Percentiles rank a stretch among this genome's conserved stretches.
Conservation (phyloP, 23 red algal genomes). For the Pyropia yezoensis region DNA sequence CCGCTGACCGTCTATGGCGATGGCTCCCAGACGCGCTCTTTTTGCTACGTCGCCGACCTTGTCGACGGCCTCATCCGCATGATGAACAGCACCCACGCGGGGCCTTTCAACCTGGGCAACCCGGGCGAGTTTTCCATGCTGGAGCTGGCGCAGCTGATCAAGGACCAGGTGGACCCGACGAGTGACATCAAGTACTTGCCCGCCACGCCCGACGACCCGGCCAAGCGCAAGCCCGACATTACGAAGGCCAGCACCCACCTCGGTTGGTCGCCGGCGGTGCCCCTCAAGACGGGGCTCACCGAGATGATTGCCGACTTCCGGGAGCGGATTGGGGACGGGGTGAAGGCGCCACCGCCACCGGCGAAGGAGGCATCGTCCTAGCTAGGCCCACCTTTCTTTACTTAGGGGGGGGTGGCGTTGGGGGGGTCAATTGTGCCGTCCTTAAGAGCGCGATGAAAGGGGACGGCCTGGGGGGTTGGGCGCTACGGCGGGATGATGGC, state of each 20-base stretch:
- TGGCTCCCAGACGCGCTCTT: conserved; percentile 92
- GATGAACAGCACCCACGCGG: conserved; percentile 72
- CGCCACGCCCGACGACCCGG: conserved; percentile 91
- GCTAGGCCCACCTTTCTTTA: too few relatives aligned
- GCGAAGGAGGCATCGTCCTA: background rate
- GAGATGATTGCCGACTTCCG: conserved; percentile 86
- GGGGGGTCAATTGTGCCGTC: too few relatives aligned
- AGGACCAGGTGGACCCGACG: conserved; percentile 30
- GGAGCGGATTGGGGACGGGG: conserved; percentile 47
- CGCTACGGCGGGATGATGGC: too few relatives aligned
- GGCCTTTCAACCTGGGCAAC: conserved; percentile 92
- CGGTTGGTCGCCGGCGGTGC: conserved; percentile 67
- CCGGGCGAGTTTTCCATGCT: conserved; percentile 82
- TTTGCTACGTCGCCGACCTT: conserved; percentile 90
- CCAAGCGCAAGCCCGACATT: conserved; percentile 91
- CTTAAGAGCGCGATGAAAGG: too few relatives aligned
- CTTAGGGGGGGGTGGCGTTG: too few relatives aligned
- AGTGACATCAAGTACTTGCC: conserved; percentile 61
- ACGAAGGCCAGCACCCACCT: conserved; percentile 47
- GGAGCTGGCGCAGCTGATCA: conserved; percentile 73
- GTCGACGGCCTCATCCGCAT: conserved; percentile 92
- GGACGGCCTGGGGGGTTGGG: too few relatives aligned
- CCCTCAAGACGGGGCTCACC: conserved; percentile 67
- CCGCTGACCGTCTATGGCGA: conserved; percentile 86
- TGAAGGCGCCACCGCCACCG: conserved; percentile 17